Conservation (phyloP, 2,329 filamentous ascomycete genomes). For the Penicillium sp. region DNA sequence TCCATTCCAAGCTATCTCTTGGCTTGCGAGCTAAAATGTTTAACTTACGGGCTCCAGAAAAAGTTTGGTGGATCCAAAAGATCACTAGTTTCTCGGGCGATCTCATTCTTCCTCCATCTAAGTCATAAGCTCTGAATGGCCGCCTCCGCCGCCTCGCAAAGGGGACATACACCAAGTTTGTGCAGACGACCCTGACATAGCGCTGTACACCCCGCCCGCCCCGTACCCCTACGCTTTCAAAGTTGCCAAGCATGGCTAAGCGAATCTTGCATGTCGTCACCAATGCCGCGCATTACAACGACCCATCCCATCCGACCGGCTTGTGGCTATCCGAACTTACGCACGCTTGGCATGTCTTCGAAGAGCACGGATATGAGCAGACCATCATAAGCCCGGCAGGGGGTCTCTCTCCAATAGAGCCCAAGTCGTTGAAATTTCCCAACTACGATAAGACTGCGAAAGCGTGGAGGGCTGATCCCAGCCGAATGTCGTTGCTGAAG, state of each 20-base stretch:
- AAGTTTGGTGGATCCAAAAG: too few relatives aligned
- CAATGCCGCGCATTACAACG: conserved; percentile 9
- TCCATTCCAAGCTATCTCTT: not conserved
- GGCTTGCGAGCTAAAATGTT: not conserved
- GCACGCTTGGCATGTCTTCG: conserved; percentile 12
- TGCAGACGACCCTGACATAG: not conserved
- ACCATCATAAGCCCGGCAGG: conserved; percentile 9
- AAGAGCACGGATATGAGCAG: conserved; percentile 7
- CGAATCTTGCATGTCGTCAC: conserved; percentile 25
- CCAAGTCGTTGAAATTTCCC: conserved; percentile 11
- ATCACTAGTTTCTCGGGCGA: not conserved
- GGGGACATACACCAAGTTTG: not conserved
- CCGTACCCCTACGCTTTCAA: not conserved
- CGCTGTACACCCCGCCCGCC: not conserved
- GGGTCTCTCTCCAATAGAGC: conserved; percentile 9
- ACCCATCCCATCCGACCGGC: conserved; percentile 10
- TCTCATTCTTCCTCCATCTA: not conserved
- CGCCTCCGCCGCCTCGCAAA: not conserved
- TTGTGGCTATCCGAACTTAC: conserved; percentile 13
- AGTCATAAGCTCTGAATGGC: not conserved
- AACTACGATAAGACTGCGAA: conserved; percentile 12
- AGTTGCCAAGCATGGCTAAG: not conserved
- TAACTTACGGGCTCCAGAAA: not conserved
- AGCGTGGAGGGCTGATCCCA: conserved; percentile 6
- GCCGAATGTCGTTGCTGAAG: not conserved